Evolutionary conservation across 2,329 filamentous ascomycete genomes (phyloP), one percentile per base, ranked within the genome.

Genomic region (Dactylellina leptospora): DNA sequence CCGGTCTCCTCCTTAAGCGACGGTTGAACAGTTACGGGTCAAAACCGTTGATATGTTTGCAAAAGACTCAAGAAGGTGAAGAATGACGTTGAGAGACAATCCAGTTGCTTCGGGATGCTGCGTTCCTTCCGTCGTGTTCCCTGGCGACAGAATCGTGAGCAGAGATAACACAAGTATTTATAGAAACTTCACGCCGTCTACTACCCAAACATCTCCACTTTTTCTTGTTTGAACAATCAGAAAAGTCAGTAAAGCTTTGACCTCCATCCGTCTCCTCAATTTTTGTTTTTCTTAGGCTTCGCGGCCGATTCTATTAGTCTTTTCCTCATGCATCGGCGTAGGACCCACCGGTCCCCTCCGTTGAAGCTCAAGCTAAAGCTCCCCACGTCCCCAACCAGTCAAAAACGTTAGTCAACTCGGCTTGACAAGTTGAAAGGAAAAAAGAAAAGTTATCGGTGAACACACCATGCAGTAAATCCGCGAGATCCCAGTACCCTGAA

Each of bases 361-460:
- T 33, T 30, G 25, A 55, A 64, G 60, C 60, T 64, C 50, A 3
- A 27, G 40, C 11, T 47, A 28, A 28, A 68, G 54, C 62, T 68
- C 62, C 62, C 62, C 62, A 68, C 62, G 62, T 58, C 38, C n/a
- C 45, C 27, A 59, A 45, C 51, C 42, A 68, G 53, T 48, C 22
- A 38, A 25, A 27, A 30, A 30, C 40, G 47, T 38, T 38, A 54
- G 25, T 18, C 28, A 4, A 56, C 18, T 22, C n/a, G n/a, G n/a
- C n/a, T n/a, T n/a, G n/a, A n/a, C n/a, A 40, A 11, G 4, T 40
- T 16, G 13, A 40, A 40, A 11, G 36, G 5, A 44, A 63, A 62
- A 69, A 54, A 56, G 47, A 55, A 59, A 48, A 25, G 33, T 18
- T 25, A 25, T 27, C 8, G 42, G 58, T 58, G 66, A 58, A 71